phyloP scores from a whole-genome alignment of 2,329 filamentous ascomycete species.

The Coniella lustricola region DNA sequence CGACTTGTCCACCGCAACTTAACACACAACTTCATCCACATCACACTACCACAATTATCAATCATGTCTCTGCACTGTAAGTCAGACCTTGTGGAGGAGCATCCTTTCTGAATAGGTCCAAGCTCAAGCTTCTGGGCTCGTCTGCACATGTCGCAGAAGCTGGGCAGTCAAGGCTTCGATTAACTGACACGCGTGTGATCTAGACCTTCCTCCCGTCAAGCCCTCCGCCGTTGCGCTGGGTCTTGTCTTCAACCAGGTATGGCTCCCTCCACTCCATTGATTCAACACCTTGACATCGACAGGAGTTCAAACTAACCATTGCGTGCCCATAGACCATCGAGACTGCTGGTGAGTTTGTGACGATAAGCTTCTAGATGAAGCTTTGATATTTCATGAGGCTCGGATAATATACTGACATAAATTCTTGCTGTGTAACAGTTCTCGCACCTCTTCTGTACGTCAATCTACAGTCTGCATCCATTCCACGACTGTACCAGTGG shows the following conservation, averaged over 20 bases:
- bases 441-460: constrained; percentile 6
- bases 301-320: neutral
- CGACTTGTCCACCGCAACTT: neutral
- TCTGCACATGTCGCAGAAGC: too few species aligned
- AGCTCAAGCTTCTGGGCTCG: neutral
- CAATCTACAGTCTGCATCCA: neutral
- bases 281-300: too few species aligned
- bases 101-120: neutral
- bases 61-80: constrained; percentile 55
- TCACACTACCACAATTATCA: constrained; percentile 12
- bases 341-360: constrained; percentile 6
- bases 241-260: constrained; percentile 84
- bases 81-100: constrained; percentile 21
- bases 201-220: constrained; percentile 72
- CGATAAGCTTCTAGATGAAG: neutral
- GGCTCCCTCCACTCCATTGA: neutral
- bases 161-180: too few species aligned
- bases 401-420: too few species aligned
- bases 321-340: constrained; percentile 1
- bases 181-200: constrained; percentile 5
- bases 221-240: constrained; percentile 95
- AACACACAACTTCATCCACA: neutral
- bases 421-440: constrained; percentile 11
- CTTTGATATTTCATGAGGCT: too few species aligned
- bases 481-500: neutral